Conservation (phyloP, 306 rosid species). For the Spatholobus suberectus region DNA sequence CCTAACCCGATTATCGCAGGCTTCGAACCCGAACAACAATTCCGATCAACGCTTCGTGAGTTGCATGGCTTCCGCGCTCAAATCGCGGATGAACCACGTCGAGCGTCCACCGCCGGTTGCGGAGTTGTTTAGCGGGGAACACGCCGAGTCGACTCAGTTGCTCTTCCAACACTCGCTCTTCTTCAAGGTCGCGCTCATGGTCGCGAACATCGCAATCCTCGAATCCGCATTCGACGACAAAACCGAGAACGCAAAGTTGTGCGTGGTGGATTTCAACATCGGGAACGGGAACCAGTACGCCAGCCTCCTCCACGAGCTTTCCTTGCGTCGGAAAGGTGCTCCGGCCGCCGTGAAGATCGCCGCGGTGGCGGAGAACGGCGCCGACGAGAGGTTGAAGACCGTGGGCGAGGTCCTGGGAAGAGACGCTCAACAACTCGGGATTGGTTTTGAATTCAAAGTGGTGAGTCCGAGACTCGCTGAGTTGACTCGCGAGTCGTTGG, state of each 20-base stretch:
- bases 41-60: slow-evolving; percentile 57
- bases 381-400: slow-evolving; percentile 44
- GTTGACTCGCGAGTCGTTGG: slow-evolving; percentile 70
- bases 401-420: slow-evolving; percentile 46
- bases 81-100: slow-evolving; percentile 47
- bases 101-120: slow-evolving; percentile 49
- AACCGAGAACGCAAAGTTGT: slow-evolving; percentile 43
- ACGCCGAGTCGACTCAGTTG: slow-evolving; percentile 36
- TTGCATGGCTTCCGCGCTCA: slow-evolving; percentile 60
- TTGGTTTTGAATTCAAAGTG: slow-evolving; percentile 47
- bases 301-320: slow-evolving; percentile 56
- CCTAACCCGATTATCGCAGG: slow-evolving; percentile 51
- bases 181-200: slow-evolving; percentile 53
- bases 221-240: slow-evolving; percentile 59
- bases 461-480: slow-evolving; percentile 48
- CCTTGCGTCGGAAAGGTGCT: slow-evolving; percentile 41
- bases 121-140: slow-evolving; percentile 56
- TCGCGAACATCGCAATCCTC: slow-evolving; percentile 69
- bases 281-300: slow-evolving; percentile 65
- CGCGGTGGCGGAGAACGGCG: slow-evolving; percentile 45
- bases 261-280: slow-evolving; percentile 73
- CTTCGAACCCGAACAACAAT: slow-evolving; percentile 40
- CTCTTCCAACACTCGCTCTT: slow-evolving; percentile 12
- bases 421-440: slow-evolving; percentile 41
- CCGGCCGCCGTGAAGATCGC: slow-evolving; percentile 50